Percentiles rank a stretch among this genome's conserved stretches.
Evolutionary conservation across 805 yeast species (phyloP).

Genomic region (Saccharomycopsis lassenensis): DNA sequence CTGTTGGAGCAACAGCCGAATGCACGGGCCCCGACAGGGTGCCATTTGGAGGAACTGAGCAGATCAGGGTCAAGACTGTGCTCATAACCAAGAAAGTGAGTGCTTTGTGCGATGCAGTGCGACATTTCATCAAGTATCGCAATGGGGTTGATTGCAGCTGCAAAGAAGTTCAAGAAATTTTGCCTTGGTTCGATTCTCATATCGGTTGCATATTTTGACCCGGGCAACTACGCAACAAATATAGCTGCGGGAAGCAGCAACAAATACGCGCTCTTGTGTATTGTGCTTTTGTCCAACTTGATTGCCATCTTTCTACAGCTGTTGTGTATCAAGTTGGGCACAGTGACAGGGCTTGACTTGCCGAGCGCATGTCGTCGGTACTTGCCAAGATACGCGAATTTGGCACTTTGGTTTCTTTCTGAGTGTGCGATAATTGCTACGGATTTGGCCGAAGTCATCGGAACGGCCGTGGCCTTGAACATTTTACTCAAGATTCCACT

Average conservation of each 20-base stretch:
- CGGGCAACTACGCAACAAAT: constrained; percentile 89
- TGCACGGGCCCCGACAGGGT: too few relatives aligned
- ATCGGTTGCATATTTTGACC: constrained; percentile 89
- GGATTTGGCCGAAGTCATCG: constrained; percentile 89
- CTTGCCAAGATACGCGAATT: constrained; percentile 57
- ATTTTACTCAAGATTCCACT: constrained; percentile 68
- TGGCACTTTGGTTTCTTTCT: constrained; percentile 57
- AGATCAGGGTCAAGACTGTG: too few relatives aligned
- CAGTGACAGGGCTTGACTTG: constrained; percentile 81
- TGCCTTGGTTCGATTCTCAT: too few relatives aligned
- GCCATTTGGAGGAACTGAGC: too few relatives aligned
- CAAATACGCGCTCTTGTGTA: constrained; percentile 62
- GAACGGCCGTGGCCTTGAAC: constrained; percentile 79
- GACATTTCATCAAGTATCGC: too few relatives aligned
- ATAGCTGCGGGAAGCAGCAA: constrained; percentile 81
- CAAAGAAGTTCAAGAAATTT: too few relatives aligned
- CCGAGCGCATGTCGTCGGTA: constrained; percentile 73
- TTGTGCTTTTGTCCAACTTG: constrained; percentile 63
- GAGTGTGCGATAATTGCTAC: constrained; percentile 90
- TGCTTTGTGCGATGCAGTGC: too few relatives aligned
- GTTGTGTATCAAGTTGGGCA: constrained; percentile 74
- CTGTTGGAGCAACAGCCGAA: too few relatives aligned
- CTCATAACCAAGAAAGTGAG: too few relatives aligned
- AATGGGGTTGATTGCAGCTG: too few relatives aligned
- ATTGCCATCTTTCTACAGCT: constrained; percentile 79